phyloP scores from a whole-genome alignment of 768 basidiomycete species.

The Trametes villosa region DNA sequence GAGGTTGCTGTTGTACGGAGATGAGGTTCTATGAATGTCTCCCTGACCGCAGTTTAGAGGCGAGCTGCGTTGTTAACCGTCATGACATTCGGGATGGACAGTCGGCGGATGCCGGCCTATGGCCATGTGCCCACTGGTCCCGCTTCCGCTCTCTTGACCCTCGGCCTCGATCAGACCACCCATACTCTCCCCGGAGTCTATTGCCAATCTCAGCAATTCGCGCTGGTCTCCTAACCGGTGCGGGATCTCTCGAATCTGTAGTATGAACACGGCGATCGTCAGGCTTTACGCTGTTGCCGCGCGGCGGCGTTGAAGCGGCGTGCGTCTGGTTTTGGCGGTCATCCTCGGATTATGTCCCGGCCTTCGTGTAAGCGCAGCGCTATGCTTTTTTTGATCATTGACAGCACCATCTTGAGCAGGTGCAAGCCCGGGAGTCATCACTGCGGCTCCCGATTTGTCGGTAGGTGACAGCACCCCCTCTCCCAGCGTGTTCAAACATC shows the following conservation, averaged over 20 bases:
- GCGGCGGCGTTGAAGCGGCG: neutral
- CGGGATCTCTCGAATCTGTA: conserved; percentile 5
- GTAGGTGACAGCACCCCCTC: conserved; percentile 8
- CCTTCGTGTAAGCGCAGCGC: neutral
- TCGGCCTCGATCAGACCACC: conserved; percentile 1
- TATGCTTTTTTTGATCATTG: neutral
- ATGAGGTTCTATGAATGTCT: neutral
- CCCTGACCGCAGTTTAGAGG: neutral
- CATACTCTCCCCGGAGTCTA: neutral
- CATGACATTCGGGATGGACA: neutral
- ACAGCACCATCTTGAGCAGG: neutral
- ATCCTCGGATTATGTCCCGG: conserved; percentile 2
- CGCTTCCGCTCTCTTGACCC: conserved; percentile 6
- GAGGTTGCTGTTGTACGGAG: neutral
- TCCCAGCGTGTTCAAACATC: neutral
- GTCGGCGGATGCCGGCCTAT: conserved; percentile 14
- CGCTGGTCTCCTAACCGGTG: conserved; percentile 2
- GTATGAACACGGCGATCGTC: conserved; percentile 12
- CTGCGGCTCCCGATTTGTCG: conserved; percentile 10
- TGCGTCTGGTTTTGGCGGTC: neutral
- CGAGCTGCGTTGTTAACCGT: no score
- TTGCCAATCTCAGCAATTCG: neutral
- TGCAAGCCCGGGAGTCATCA: neutral
- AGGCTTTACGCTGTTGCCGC: neutral
- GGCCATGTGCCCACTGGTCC: conserved; percentile 4